Evolutionary conservation across 495 filamentous ascomycete species (phyloP).

Genomic region (Massariosphaeria phaeospora): DNA sequence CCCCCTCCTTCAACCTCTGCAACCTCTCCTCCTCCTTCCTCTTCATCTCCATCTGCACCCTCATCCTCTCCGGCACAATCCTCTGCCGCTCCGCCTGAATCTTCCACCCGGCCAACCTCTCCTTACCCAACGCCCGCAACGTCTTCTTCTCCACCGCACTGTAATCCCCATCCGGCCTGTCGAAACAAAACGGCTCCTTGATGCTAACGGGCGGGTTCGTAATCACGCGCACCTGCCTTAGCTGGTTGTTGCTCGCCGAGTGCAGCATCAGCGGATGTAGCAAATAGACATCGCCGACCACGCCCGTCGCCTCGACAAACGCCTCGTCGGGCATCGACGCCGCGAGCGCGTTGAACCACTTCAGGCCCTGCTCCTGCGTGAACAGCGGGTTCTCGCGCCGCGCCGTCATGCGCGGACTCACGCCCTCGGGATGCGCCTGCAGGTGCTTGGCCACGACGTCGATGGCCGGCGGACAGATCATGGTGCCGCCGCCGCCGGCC

Average conservation of each 20-base stretch:
- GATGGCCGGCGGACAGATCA: slow-evolving; percentile 59
- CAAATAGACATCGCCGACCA: slow-evolving; percentile 62
- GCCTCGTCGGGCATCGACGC: slow-evolving; percentile 41
- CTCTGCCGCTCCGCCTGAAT: slow-evolving; percentile 51
- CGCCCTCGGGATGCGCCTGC: slow-evolving; percentile 62
- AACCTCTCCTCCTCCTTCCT: slow-evolving; percentile 37
- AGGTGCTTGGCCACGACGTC: slow-evolving; percentile 54
- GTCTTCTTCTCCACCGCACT: slow-evolving; percentile 68
- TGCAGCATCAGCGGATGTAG: slow-evolving; percentile 73
- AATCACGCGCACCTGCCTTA: slow-evolving; percentile 59
- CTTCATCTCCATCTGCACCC: slow-evolving; percentile 50
- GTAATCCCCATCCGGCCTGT: slow-evolving; percentile 57
- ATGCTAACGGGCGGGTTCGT: slow-evolving; percentile 66
- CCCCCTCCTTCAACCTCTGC: slow-evolving; percentile 24
- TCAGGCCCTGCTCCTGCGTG: slow-evolving; percentile 35
- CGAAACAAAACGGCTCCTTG: slow-evolving; percentile 57
- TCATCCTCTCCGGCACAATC: slow-evolving; percentile 47
- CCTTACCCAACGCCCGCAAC: slow-evolving; percentile 53
- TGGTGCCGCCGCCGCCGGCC: slow-evolving; percentile 60
- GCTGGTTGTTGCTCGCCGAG: slow-evolving; percentile 56
- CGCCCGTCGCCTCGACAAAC: slow-evolving; percentile 63
- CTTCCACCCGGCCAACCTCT: slow-evolving; percentile 58
- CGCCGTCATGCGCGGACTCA: slow-evolving; percentile 61
- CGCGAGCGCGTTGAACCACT: slow-evolving; percentile 54
- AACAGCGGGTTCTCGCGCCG: slow-evolving; percentile 44